These are phyloP conservation scores for Prunus yedoensis DNA, from an alignment of 331 rosid species.

Conservation along the genomic window DNA sequence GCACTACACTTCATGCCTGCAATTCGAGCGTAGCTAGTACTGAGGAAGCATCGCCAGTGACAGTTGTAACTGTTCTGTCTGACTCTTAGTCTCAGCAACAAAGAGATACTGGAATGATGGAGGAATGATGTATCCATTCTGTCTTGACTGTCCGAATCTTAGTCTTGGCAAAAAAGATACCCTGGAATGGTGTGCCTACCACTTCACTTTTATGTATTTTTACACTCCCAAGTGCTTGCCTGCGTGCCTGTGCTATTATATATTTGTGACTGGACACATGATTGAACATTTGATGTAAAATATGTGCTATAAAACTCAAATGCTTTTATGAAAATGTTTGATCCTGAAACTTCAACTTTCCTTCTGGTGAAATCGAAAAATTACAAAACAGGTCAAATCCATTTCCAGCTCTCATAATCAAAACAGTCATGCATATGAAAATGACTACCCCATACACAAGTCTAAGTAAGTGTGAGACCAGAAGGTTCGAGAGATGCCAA, in stretches of 20 bases:
- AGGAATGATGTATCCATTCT: slow-evolving; percentile 20
- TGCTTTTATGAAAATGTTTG: slow-evolving; percentile 2
- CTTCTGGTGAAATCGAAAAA: neutral
- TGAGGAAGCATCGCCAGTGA: slow-evolving; percentile 9
- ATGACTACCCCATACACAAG: no score
- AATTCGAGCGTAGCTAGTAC: slow-evolving; percentile 14
- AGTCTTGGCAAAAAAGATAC: slow-evolving; percentile 3
- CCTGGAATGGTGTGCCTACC: neutral
- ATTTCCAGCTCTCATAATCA: no score
- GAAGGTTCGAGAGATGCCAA: no score
- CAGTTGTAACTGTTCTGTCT: slow-evolving; percentile 21
- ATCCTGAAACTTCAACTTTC: neutral
- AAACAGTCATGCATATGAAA: no score
- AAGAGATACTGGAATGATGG: slow-evolving; percentile 6
- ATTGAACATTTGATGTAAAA: neutral
- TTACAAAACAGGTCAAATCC: no score
- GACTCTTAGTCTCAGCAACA: slow-evolving; percentile 28
- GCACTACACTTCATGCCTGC: slow-evolving; percentile 76
- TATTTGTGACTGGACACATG: neutral
- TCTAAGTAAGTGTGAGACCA: no score
- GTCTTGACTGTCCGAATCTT: slow-evolving; percentile 27
- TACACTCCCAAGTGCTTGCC: neutral
- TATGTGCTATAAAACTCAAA: neutral
- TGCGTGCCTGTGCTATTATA: neutral
- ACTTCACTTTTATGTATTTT: neutral